Evolutionary conservation across 371 early-diverging fungal species (phyloP), one percentile per base, ranked within the genome.

Genomic region (Mucor racemosus): DNA sequence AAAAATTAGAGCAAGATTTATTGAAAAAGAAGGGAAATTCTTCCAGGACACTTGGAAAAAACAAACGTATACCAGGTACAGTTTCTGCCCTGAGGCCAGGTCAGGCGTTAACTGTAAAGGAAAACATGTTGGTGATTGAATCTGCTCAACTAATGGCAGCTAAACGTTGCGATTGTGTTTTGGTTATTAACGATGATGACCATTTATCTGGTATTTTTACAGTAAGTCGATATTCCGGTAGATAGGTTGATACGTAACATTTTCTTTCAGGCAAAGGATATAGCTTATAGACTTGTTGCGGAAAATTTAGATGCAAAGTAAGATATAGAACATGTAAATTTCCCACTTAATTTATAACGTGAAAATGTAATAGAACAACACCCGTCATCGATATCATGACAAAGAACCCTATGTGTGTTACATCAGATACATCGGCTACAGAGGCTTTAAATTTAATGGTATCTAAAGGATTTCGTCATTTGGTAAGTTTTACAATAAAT

Each of bases 111-210:
- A 97, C 95, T 5, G 93, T 96, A 56, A 87, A 91, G 59, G 95
- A 97, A 59, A 88, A 88, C 14, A 90, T 95, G 71, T 84, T 91
- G 34, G 94, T 97, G 39, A 88, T 93, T 44, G 96, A 97, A 75
- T 96, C 96, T 0, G 93, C 98, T 19, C 97, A 95, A 78, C 84
- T 96, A 48, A 97, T 98, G 98, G 96, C 99, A n/a, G 98, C 98
- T 39, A 97, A 96, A 78, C 86, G 97, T n/a, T 90, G 93, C 17
- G 97, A 98, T 76, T 95, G 96, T 71, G 94, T 92, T 60, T 82
- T 97, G 11, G 95, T 95, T 15, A 93, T 96, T n/a, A 92, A 95
- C 76, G 87, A 89, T 36, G 92, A 97, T 36, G 94, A 96, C 69
- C 93, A 94, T 63, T 85, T 99, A 64, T 86, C 91, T 15, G 99